These are phyloP conservation scores for Penicillium sp. DNA, from an alignment of 2,329 filamentous ascomycete species.

Conservation along the genomic window DNA sequence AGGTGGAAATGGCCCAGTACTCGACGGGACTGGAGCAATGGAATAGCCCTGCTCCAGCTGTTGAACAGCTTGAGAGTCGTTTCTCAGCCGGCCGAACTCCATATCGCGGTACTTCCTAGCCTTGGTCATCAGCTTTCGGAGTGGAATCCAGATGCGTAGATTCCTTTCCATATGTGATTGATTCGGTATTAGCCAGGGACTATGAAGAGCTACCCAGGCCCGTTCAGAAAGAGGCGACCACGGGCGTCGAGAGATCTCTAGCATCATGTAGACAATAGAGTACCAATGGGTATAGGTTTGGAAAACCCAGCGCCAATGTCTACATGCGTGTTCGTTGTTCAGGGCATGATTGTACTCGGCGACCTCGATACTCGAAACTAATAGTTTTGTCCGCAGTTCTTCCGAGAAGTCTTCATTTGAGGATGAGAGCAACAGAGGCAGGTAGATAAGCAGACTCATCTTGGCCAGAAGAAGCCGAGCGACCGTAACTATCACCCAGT, in stretches of 20 bases:
- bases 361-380: slow-evolving; percentile 43
- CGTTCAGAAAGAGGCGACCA: slow-evolving; percentile 51
- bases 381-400: slow-evolving; percentile 38
- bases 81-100: slow-evolving; percentile 33
- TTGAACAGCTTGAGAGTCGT: slow-evolving; percentile 25
- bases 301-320: slow-evolving; percentile 60
- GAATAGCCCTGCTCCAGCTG: slow-evolving; percentile 11
- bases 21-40: slow-evolving; percentile 25
- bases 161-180: slow-evolving; percentile 33
- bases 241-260: slow-evolving; percentile 51
- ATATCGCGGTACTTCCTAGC: slow-evolving; percentile 33
- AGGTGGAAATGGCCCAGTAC: slow-evolving; percentile 27
- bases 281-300: slow-evolving; percentile 62
- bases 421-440: slow-evolving; percentile 50
- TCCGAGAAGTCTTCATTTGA: slow-evolving; percentile 35
- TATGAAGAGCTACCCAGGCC: slow-evolving; percentile 51
- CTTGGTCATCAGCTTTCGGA: slow-evolving; percentile 35
- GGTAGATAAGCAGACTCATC: slow-evolving; percentile 52
- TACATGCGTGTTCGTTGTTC: slow-evolving; percentile 51
- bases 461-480: slow-evolving; percentile 43
- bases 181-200: slow-evolving; percentile 42
- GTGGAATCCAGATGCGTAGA: slow-evolving; percentile 36
- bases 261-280: slow-evolving; percentile 57
- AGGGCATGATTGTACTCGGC: slow-evolving; percentile 54
- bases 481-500: slow-evolving; percentile 52